Percentiles rank a stretch among this genome's conserved stretches.
Conservation (phyloP, 129 eudicot genomes). For the Helichrysum umbraculigerum region DNA sequence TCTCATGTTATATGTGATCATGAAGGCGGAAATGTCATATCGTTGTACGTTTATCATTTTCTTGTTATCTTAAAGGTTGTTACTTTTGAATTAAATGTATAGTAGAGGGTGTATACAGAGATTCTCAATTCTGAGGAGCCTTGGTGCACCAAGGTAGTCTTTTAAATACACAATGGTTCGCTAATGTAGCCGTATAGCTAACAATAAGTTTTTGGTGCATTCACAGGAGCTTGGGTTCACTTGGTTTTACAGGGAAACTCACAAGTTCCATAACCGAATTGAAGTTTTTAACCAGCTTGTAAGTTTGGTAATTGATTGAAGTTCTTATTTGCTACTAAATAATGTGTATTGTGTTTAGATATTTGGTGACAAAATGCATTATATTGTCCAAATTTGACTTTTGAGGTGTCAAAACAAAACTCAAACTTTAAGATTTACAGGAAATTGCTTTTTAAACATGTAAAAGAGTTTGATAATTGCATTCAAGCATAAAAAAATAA, state of each 20-base stretch:
- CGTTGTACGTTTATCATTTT: conserved; percentile 53
- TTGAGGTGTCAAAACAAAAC: conserved; percentile 6
- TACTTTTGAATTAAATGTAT: neutral
- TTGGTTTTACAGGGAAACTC: conserved; percentile 81
- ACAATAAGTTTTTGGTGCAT: conserved; percentile 1
- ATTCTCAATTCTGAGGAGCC: neutral
- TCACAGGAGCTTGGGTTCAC: conserved; percentile 76
- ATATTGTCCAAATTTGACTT: conserved; percentile 9
- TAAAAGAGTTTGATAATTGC: neutral
- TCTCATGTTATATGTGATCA: conserved; percentile 76
- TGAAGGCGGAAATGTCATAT: conserved; percentile 60
- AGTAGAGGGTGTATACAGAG: neutral
- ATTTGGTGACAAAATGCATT: neutral
- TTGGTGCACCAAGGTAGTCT: neutral
- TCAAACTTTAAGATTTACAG: neutral
- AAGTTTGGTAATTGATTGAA: conserved; percentile 35
- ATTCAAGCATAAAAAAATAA: neutral
- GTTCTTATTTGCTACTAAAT: neutral
- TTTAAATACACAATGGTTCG: neutral
- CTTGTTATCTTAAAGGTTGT: neutral
- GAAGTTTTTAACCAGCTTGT: conserved; percentile 70
- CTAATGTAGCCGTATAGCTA: neutral
- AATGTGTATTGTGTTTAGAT: neutral
- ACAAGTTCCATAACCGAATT: conserved; percentile 61
- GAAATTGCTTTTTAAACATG: neutral